Percentiles rank a stretch among this genome's conserved stretches.
Conservation (phyloP, 2,329 filamentous ascomycete species). For the Fusarium algeriense region DNA sequence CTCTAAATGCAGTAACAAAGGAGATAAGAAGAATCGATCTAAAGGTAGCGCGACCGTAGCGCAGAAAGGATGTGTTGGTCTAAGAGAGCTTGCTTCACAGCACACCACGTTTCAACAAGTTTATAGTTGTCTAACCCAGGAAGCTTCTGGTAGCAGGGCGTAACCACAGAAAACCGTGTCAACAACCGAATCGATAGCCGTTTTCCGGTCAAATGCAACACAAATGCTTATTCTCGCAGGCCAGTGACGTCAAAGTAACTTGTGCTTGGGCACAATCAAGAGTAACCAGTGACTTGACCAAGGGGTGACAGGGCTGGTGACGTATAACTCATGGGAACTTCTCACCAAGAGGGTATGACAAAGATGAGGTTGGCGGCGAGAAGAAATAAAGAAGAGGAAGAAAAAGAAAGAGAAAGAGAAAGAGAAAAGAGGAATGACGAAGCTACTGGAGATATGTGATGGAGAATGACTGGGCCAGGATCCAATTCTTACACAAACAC, state of each 20-base stretch:
- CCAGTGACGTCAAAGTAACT: conserved; percentile 36
- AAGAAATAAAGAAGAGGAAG: not conserved
- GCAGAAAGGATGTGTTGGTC: not conserved
- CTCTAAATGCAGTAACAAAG: conserved; percentile 9
- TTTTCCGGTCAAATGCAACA: conserved; percentile 10
- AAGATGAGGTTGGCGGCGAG: conserved; percentile 3
- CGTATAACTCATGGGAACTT: conserved; percentile 24
- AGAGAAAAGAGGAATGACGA: conserved; percentile 10
- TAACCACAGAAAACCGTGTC: conserved; percentile 1
- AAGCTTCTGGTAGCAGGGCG: conserved; percentile 7
- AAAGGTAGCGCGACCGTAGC: conserved; percentile 7
- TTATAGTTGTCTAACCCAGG: conserved; percentile 17
- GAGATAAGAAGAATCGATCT: conserved; percentile 14
- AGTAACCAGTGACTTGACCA: conserved; percentile 35
- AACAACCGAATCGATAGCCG: not conserved
- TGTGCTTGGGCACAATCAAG: conserved; percentile 24
- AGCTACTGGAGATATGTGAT: conserved; percentile 21
- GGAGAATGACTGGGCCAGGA: conserved; percentile 15
- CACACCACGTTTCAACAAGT: conserved; percentile 26
- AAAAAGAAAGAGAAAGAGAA: not conserved
- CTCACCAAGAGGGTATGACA: conserved; percentile 6
- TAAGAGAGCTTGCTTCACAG: conserved; percentile 11
- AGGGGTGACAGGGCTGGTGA: conserved; percentile 12
- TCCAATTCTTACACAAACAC: conserved; percentile 27
- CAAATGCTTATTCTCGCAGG: conserved; percentile 7